Evolutionary conservation across 306 rosid species (phyloP), one percentile per base, ranked within the genome.

Genomic region (Pachyrhizus erosus): DNA sequence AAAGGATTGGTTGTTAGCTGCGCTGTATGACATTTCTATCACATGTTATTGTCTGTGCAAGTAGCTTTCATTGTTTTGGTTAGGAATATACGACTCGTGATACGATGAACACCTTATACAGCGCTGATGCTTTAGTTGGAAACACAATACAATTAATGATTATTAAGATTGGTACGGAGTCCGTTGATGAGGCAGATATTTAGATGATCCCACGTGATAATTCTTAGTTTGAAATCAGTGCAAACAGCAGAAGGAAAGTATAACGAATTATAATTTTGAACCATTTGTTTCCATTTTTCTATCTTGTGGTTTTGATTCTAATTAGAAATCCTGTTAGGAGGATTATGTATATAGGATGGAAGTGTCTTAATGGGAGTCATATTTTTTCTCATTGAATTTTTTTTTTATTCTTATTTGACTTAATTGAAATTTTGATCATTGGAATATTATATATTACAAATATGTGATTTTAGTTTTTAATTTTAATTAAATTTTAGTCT

Each of bases 81-180:
- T 58, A 77, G 49, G 83, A 76, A 39, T 61, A 29, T 73, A 15
- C 39, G 15, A 10, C 54, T 52, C 17, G 75, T 80, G 65, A 51
- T 49, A n/a, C 31, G 58, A 69, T 83, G 80, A 49, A 81, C 20
- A 48, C 42, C 34, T 33, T 80, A 75, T 64, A 37, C 78, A 43
- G 80, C 20, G 60, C 70, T 68, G 68, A n/a, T 46, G 75, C 73
- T 57, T 26, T 73, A 84, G 73, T 33, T 73, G 81, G 66, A 79
- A 84, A 73, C 72, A 66, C 65, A 79, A 43, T 43, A 45, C 84
- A 24, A 13, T 5, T 26, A 34, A 60, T 70, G 48, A 71, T 48
- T 75, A 46, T 51, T 58, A 24, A 15, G 12, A 9, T 55, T 39
- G 54, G 74, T 21, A 60, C 15, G 23, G 51, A 49, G 15, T 20